phyloP scores from a whole-genome alignment of 441 rosid genomes.

The Adansonia gregorii region DNA sequence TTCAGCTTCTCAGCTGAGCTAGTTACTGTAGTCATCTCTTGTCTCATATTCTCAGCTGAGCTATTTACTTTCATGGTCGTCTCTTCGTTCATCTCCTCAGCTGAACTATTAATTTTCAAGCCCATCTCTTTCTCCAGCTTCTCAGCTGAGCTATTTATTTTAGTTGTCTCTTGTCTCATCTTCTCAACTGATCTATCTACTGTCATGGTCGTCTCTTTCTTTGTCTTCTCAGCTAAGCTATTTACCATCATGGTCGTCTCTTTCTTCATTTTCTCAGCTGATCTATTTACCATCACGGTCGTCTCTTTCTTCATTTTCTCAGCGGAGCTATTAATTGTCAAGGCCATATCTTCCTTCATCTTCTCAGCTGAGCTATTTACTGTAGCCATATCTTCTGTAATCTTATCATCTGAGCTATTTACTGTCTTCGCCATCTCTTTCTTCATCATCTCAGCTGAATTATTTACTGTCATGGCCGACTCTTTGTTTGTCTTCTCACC shows the following conservation, averaged over 20 bases:
- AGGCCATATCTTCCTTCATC: conserved; percentile 33
- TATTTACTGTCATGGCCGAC: conserved; percentile 29
- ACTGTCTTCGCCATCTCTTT: conserved; percentile 38
- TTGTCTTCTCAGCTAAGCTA: conserved; percentile 35
- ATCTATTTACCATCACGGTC: conserved; percentile 17
- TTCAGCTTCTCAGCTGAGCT: conserved; percentile 36
- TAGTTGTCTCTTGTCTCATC: conserved; percentile 37
- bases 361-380: conserved; percentile 28
- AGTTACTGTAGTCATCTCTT: conserved; percentile 33
- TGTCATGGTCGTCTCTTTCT: conserved; percentile 38
- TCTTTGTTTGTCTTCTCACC: conserved; percentile 49
- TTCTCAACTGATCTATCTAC: conserved; percentile 26
- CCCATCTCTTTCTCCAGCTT: conserved; percentile 41
- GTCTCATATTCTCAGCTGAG: conserved; percentile 33
- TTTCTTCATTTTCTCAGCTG: conserved; percentile 44
- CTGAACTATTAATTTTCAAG: background rate
- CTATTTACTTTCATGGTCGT: conserved; percentile 21
- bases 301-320: conserved; percentile 49
- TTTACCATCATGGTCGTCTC: conserved; percentile 35
- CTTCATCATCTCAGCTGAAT: conserved; percentile 34
- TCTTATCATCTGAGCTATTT: conserved; percentile 25
- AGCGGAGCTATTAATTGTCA: conserved; percentile 60
- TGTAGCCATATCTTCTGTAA: conserved; percentile 35
- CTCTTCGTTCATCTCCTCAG: conserved; percentile 41
- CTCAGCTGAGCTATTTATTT: conserved; percentile 20